phyloP scores from a whole-genome alignment of 352 stramenopile genomes.

The Pythium monospermum region DNA sequence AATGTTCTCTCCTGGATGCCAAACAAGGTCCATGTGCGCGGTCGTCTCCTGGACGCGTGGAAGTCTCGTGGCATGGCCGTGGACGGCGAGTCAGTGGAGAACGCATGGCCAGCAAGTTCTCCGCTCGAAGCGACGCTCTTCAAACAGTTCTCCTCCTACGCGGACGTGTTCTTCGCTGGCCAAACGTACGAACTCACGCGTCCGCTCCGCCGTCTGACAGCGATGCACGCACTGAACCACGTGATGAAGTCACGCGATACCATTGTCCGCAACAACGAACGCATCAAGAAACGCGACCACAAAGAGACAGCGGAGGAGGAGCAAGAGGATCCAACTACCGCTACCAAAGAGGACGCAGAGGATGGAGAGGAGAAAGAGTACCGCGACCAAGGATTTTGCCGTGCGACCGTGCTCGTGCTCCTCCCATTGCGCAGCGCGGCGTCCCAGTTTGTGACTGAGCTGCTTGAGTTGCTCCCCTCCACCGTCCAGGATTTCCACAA shows the following conservation, averaged over 20 bases:
- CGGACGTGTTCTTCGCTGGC: constrained; percentile 64
- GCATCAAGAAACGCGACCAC: constrained; percentile 41
- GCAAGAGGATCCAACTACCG: too few relatives aligned
- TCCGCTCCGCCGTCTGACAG: constrained; percentile 46
- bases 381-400: constrained; percentile 71
- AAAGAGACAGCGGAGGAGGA: constrained; percentile 10
- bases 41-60: constrained; percentile 46
- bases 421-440: constrained; percentile 63
- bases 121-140: constrained; percentile 52
- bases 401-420: constrained; percentile 62
- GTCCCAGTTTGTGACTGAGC: constrained; percentile 53
- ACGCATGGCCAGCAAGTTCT: constrained; percentile 23
- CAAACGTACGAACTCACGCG: constrained; percentile 57
- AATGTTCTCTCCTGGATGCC: constrained; percentile 17
- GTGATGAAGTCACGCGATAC: constrained; percentile 72
- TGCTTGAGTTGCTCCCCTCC: constrained; percentile 55
- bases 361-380: constrained; percentile 76
- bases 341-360: too few relatives aligned
- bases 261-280: constrained; percentile 64
- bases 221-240: constrained; percentile 80
- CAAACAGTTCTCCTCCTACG: constrained; percentile 46
- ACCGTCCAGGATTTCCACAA: constrained; percentile 64
- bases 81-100: constrained; percentile 27
- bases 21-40: constrained; percentile 31
- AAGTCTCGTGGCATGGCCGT: constrained; percentile 32